These are phyloP conservation scores for Aspergillus nidulans DNA, from an alignment of 495 filamentous ascomycete species.

Conservation along the genomic window DNA sequence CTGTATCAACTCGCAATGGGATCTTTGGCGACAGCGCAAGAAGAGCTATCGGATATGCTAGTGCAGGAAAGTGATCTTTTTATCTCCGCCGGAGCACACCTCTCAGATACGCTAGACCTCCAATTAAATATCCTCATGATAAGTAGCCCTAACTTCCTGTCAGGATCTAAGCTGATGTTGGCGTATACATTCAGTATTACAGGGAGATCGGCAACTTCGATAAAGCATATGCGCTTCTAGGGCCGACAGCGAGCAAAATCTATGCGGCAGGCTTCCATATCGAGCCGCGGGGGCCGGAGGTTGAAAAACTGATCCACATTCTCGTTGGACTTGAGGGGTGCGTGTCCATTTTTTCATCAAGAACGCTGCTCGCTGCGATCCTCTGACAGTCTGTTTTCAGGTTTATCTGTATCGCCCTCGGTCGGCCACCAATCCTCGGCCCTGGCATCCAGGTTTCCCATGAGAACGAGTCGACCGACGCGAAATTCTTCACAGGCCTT, in stretches of 20 bases:
- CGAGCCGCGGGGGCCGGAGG: neutral
- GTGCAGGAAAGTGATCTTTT: neutral
- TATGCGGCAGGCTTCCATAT: neutral
- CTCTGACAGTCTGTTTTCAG: neutral
- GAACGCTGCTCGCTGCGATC: neutral
- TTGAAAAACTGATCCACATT: neutral
- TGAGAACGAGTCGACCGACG: neutral
- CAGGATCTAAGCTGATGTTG: neutral
- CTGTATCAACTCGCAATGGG: neutral
- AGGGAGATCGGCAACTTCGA: neutral
- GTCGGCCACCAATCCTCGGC: neutral
- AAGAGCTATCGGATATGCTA: neutral
- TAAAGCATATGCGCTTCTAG: neutral
- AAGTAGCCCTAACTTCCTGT: neutral
- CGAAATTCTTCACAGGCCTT: neutral
- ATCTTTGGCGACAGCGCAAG: neutral
- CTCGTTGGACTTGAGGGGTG: neutral
- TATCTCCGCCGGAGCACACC: neutral
- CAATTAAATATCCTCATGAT: neutral
- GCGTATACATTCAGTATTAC: neutral
- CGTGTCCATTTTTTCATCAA: no score
- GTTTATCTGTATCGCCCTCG: neutral
- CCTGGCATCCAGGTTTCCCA: neutral
- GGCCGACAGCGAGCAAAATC: neutral
- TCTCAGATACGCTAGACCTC: neutral